Evolutionary conservation across 495 filamentous ascomycete genomes (phyloP).

Genomic region (Ramalina peruviana): DNA sequence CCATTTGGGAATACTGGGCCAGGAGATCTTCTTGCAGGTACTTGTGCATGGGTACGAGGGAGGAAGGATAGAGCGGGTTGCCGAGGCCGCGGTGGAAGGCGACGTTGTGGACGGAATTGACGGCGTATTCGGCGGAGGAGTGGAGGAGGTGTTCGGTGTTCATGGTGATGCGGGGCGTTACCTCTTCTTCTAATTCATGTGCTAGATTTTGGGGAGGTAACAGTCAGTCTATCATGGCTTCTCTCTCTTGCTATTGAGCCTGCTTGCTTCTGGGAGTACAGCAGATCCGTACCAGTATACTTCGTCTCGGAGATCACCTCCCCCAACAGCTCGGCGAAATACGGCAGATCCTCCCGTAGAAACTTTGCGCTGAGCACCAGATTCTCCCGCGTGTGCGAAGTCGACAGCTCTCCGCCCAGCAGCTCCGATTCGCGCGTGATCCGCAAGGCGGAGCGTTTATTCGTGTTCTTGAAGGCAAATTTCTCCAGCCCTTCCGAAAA

Average conservation of each 20-base stretch:
- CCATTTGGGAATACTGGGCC: constrained; percentile 53
- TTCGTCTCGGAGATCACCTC: constrained; percentile 81
- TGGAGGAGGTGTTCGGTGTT: constrained; percentile 54
- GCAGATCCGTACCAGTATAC: constrained; percentile 52
- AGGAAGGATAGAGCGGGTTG: constrained; percentile 52
- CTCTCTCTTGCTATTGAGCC: neutral
- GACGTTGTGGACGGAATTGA: constrained; percentile 72
- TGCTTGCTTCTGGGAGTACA: neutral
- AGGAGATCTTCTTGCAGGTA: constrained; percentile 65
- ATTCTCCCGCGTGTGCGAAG: constrained; percentile 85
- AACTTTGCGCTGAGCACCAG: constrained; percentile 86
- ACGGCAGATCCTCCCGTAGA: constrained; percentile 86
- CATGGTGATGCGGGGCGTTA: constrained; percentile 54
- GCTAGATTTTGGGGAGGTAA: constrained; percentile 30
- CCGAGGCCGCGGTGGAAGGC: constrained; percentile 95
- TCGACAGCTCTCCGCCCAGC: constrained; percentile 69
- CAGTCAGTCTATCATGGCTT: constrained; percentile 5
- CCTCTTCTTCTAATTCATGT: constrained; percentile 77
- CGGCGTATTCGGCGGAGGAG: constrained; percentile 55
- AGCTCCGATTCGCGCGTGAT: constrained; percentile 92
- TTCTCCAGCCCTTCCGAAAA: constrained; percentile 79
- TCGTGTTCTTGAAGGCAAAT: constrained; percentile 93
- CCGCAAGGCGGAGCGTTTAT: constrained; percentile 72
- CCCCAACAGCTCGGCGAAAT: constrained; percentile 89
- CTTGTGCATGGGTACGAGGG: constrained; percentile 52